phyloP scores from a whole-genome alignment of 2,329 filamentous ascomycete genomes.

The Aspergillus carbonarius region DNA sequence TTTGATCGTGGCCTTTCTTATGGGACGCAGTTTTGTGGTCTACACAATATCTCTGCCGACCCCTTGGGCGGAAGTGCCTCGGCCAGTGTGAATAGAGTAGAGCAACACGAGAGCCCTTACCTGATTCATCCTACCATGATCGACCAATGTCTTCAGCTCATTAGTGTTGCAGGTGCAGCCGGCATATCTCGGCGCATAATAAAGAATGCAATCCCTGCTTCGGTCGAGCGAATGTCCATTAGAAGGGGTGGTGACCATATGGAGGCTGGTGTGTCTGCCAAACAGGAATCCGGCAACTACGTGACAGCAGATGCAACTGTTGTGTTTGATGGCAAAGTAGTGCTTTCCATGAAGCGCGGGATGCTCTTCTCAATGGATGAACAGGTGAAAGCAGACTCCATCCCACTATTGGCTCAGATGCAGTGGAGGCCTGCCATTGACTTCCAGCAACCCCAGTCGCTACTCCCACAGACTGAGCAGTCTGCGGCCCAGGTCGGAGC shows the following conservation, averaged over 20 bases:
- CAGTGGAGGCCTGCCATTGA: background rate
- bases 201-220: constrained; percentile 20
- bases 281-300: background rate
- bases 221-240: constrained; percentile 17
- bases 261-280: background rate
- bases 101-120: constrained; percentile 9
- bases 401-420: background rate
- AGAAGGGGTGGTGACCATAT: constrained; percentile 2
- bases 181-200: constrained; percentile 16
- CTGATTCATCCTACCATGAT: constrained; percentile 22
- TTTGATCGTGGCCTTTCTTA: constrained; percentile 14
- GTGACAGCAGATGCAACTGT: background rate
- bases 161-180: constrained; percentile 21
- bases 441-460: background rate
- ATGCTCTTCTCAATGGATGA: background rate
- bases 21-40: constrained; percentile 13
- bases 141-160: constrained; percentile 22
- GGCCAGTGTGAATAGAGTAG: constrained; percentile 2
- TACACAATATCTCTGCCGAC: constrained; percentile 14
- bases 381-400: background rate
- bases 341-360: background rate
- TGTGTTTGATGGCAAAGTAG: background rate
- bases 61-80: constrained; percentile 1
- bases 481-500: background rate
- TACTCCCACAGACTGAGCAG: background rate